Base-by-base conservation (phyloP, 805 yeast genomes). In the Wickerhamomyces bovis region DNA sequence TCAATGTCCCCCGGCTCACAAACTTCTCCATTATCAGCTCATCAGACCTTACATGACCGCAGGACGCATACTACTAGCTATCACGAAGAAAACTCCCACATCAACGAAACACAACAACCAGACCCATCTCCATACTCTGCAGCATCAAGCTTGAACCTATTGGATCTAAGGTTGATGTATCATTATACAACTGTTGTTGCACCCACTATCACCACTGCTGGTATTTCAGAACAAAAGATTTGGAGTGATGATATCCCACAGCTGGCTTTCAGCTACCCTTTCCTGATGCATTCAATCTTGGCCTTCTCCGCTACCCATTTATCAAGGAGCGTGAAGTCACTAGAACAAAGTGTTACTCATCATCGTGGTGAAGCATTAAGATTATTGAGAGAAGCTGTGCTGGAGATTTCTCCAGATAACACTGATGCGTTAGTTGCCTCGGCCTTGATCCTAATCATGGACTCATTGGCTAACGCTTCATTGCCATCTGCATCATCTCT, bases 341-440 rank as follows among this genome's bases (percentile, higher is more conserved):
- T 85, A 51, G 94, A 85, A 57, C 85, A 83, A 58, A 82, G 85
- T 53, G 94, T 89, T 8, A 87, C 95, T 0, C 74, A 81, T 43
- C 97, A 92, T 65, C 68, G 97, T 38, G 87, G 95, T 12, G 95
- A 88, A 62, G 96, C 97, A 0, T 68, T 92, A 42, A 69, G 89
- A 44, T 68, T 89, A 39, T 67, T 92, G 44, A 70, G 97, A 47
- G 94, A 85, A 55, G 96, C 95, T 2, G 96, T 92, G 4, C 70
- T 88, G 53, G 81, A 86, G 52, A 87, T 92, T 51, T 82, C 85
- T 16, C 75, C 87, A 3, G 89, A 86, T 43, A 90, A 90, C 56
- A 85, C 95, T 1, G 98, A 92, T 65, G 95, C 97, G 0, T 70
- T 92, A 45, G 97, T 90, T 15, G 97, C 97, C 0, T 82, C 95